Conservation (phyloP, 495 filamentous ascomycete species). For the Lepraria neglecta region DNA sequence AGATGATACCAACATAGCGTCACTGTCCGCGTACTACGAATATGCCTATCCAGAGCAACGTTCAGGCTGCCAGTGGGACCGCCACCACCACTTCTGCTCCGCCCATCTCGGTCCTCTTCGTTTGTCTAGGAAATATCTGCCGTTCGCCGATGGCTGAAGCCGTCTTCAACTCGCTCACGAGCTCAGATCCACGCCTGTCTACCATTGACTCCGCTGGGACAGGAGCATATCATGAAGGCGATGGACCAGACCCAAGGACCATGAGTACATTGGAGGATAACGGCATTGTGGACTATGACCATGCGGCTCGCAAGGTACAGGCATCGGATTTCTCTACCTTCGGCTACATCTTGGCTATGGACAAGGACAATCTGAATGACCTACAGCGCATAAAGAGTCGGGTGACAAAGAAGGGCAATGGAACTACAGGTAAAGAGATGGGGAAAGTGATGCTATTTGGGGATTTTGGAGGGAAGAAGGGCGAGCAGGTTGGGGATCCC, state of each 20-base stretch:
- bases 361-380: constrained; percentile 71
- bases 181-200: constrained; percentile 54
- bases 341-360: constrained; percentile 95
- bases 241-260: constrained; percentile 73
- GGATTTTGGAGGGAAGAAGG: constrained; percentile 60
- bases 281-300: constrained; percentile 68
- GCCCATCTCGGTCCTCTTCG: constrained; percentile 77
- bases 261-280: constrained; percentile 70
- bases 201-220: constrained; percentile 87
- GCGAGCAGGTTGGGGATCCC: constrained; percentile 77
- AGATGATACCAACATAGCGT: background rate
- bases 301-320: constrained; percentile 69
- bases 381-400: constrained; percentile 53
- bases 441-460: constrained; percentile 72
- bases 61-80: constrained; percentile 9
- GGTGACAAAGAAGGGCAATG: constrained; percentile 46
- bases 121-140: constrained; percentile 96
- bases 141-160: constrained; percentile 93
- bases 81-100: constrained; percentile 18
- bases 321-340: constrained; percentile 70
- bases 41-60: background rate
- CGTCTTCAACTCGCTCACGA: constrained; percentile 71
- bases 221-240: constrained; percentile 65
- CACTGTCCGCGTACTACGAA: background rate
- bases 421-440: constrained; percentile 34